A percentile compares a stretch with the other conserved stretches of the same genome.
These are phyloP conservation scores for Claviceps pazoutovae DNA, from an alignment of 2,329 filamentous ascomycete species.

Conservation along the genomic window DNA sequence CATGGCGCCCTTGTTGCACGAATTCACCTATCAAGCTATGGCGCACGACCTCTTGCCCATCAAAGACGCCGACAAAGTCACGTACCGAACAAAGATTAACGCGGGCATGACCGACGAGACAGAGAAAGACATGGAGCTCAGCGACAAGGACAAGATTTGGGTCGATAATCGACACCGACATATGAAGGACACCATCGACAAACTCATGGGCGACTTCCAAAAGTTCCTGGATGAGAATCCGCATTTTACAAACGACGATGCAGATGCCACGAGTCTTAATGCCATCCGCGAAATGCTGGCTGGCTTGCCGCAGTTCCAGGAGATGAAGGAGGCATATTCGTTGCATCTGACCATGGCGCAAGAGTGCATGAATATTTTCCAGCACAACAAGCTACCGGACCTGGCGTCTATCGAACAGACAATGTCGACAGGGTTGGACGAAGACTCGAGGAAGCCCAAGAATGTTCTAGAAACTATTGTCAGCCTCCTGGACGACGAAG, in stretches of 20 bases:
- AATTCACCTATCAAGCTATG: slow-evolving; percentile 98
- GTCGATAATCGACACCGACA: slow-evolving; percentile 86
- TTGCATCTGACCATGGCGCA: slow-evolving; percentile 93
- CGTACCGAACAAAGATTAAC: slow-evolving; percentile 68
- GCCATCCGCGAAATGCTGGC: slow-evolving; percentile 96
- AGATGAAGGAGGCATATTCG: slow-evolving; percentile 90
- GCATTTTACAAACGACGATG: slow-evolving; percentile 65
- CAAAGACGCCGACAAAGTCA: slow-evolving; percentile 76
- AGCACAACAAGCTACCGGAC: slow-evolving; percentile 71
- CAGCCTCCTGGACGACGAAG: slow-evolving; percentile 74
- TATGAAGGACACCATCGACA: slow-evolving; percentile 96
- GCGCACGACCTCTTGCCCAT: slow-evolving; percentile 85
- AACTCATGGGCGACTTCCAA: slow-evolving; percentile 82
- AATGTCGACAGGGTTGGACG: slow-evolving; percentile 81
- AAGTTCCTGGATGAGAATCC: slow-evolving; percentile 85
- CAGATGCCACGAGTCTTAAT: slow-evolving; percentile 61
- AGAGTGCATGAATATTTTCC: slow-evolving; percentile 90
- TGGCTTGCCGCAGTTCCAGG: slow-evolving; percentile 83
- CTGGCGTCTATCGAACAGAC: slow-evolving; percentile 81
- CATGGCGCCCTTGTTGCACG: slow-evolving; percentile 74
- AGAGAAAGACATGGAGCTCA: slow-evolving; percentile 81
- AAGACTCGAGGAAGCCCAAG: slow-evolving; percentile 83
- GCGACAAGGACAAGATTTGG: slow-evolving; percentile 88
- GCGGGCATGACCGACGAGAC: slow-evolving; percentile 56
- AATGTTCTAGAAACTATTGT: slow-evolving; percentile 77